Conservation (phyloP, 805 yeast species). For the Cephaloascus albidus region DNA sequence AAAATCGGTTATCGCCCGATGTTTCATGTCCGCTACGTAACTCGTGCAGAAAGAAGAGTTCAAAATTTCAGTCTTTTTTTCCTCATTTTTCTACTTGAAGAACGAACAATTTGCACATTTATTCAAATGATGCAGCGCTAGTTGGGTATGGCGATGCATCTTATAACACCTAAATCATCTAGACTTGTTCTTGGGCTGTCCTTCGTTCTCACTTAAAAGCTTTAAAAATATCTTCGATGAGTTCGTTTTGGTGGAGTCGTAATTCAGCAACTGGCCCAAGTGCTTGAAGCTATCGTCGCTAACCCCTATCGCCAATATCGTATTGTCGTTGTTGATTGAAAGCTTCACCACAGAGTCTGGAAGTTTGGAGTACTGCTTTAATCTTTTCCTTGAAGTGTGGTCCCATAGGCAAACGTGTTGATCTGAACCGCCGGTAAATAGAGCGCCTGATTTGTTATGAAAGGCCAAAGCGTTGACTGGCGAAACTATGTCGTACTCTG, state of each 20-base stretch:
- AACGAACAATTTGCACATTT: no score
- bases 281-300: conserved; percentile 34
- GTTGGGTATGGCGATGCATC: no score
- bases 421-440: conserved; percentile 47
- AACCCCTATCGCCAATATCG: conserved; percentile 23
- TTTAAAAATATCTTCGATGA: conserved; percentile 1
- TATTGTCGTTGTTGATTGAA: conserved; percentile 9
- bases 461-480: conserved; percentile 43
- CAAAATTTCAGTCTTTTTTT: no score
- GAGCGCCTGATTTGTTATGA: conserved; percentile 22
- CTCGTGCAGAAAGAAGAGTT: no score
- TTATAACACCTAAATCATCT: no score
- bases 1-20: no score
- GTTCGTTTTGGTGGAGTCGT: background rate
- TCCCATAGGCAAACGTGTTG: conserved; percentile 44
- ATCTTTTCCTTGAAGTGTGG: conserved; percentile 30
- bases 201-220: background rate
- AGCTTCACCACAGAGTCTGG: conserved; percentile 10
- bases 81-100: no score
- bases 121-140: no score
- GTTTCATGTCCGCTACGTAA: no score
- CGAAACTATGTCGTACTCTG: conserved; percentile 39
- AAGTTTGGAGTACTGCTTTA: conserved; percentile 28
- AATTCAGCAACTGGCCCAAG: conserved; percentile 6
- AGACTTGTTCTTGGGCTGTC: background rate